Base-by-base conservation (phyloP, 805 yeast genomes). In the Kodamaea hsintzibuensis region DNA sequence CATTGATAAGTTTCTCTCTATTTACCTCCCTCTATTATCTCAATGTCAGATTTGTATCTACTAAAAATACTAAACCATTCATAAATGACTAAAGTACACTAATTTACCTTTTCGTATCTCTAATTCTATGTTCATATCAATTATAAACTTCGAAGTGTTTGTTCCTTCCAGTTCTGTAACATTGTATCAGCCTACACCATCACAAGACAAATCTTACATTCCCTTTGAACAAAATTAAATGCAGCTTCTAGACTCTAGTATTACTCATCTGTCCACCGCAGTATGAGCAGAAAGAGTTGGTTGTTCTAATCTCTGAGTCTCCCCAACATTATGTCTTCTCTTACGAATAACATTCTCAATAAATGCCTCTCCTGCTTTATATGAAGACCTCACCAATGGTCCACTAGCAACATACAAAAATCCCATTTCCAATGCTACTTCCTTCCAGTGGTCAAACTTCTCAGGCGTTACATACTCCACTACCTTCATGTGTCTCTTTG, bases 321-420 rank as follows among this genome's bases (percentile, higher is more conserved):
- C 79, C 5, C 80, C 80, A 10, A 76, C 80, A 57, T 76, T 76
- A 56, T 82, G 81, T 64, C 75, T 77, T 70, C 95, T 84, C 73
- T 89, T 88, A 65, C 85, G 86, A 55, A 93, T 78, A 30, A 95
- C 95, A 66, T 95, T 95, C 71, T 95, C 98, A 64, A 95, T 92
- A 64, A 91, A 95, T 1, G 96, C 89, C 72, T 95, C 99, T 56
- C 99, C 99, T 25, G 99, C 99, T 72, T 95, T 95, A 74, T 95
- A 95, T 1, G 96, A 89, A 1, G 98, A 91, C 69, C 99, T 84
- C 4, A 95, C 98, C 64, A 95, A 79, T 2, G 99, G 99, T 3
- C 98, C 99, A 56, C 96, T 86, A 1, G 99, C 99, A 70, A 97
- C 96, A 68, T 95, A 93, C 49, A 91, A 75, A 80, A 95, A 95